Conservation (phyloP, 176 grass and related monocot genomes). For the Carex littledalei region DNA sequence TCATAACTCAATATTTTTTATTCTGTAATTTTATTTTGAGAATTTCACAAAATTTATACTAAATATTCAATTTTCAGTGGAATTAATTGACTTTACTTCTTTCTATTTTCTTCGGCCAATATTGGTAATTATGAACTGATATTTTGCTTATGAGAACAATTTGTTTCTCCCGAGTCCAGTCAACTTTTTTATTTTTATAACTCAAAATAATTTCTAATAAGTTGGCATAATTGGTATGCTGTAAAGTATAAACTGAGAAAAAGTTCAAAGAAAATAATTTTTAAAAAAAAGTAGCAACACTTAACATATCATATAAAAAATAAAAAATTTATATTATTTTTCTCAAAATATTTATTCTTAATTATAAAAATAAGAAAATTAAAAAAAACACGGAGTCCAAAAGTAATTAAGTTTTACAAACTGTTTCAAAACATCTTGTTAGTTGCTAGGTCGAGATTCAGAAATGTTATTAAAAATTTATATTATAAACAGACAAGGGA, state of each 20-base stretch:
- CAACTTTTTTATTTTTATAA: no score
- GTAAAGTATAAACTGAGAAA: no score
- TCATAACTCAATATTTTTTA: no score
- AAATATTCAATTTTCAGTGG: background rate
- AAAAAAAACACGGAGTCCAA: background rate
- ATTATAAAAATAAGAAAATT: background rate
- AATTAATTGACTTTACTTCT: background rate
- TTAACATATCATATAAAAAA: no score
- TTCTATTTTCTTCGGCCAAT: background rate
- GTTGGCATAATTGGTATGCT: no score
- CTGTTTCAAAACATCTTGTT: background rate
- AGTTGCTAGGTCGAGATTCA: background rate
- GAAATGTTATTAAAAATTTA: background rate
- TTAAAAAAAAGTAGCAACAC: no score
- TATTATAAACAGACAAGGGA: background rate
- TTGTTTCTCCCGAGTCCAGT: background rate
- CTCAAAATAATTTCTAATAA: no score
- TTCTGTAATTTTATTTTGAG: background rate
- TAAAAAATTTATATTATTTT: background rate
- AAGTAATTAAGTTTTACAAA: background rate
- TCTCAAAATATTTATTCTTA: background rate
- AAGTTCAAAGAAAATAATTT: no score
- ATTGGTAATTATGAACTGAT: background rate
- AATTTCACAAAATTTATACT: background rate
- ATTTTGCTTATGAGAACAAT: background rate